A percentile compares a stretch with the other conserved stretches of the same genome.
These are phyloP conservation scores for Pseudopyrenochaeta lycopersici DNA, from an alignment of 2,329 filamentous ascomycete species.

Conservation along the genomic window DNA sequence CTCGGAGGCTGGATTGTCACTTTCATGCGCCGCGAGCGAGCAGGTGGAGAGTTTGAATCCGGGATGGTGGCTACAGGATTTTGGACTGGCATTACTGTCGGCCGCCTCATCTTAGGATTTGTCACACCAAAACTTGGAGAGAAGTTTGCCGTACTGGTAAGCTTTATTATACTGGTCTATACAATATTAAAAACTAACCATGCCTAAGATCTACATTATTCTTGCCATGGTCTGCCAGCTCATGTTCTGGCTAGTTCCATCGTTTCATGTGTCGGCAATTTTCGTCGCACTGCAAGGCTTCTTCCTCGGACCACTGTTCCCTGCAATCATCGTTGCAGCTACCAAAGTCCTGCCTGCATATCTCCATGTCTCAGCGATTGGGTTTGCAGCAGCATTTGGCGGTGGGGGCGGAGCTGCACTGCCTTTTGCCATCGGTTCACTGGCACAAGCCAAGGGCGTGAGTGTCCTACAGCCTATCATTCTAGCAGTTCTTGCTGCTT, in stretches of 20 bases:
- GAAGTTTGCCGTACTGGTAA: constrained; percentile 60
- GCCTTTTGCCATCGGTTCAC: constrained; percentile 71
- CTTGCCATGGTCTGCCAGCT: constrained; percentile 70
- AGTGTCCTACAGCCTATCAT: constrained; percentile 66
- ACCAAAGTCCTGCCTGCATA: constrained; percentile 76
- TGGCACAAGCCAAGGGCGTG: constrained; percentile 68
- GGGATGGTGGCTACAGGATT: constrained; percentile 80
- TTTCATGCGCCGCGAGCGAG: constrained; percentile 80
- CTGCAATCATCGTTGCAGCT: constrained; percentile 73
- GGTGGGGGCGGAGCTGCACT: constrained; percentile 72
- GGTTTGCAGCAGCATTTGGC: constrained; percentile 79
- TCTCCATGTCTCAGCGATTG: constrained; percentile 79
- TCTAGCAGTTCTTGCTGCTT: constrained; percentile 59
- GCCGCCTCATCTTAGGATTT: constrained; percentile 75
- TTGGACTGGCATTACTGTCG: constrained; percentile 81
- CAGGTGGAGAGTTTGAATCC: constrained; percentile 72
- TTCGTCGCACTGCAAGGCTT: constrained; percentile 77
- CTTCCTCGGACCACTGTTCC: constrained; percentile 80
- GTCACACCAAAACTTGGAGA: constrained; percentile 77
- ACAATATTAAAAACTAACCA: constrained; percentile 35
- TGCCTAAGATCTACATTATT: constrained; percentile 64
- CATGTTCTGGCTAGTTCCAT: constrained; percentile 80
- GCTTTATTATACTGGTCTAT: constrained; percentile 46
- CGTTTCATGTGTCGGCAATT: constrained; percentile 74
- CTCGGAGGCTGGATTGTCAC: constrained; percentile 81